Base-by-base conservation (phyloP, 2,329 filamentous ascomycete species). In the Diaporthe caulivora region DNA sequence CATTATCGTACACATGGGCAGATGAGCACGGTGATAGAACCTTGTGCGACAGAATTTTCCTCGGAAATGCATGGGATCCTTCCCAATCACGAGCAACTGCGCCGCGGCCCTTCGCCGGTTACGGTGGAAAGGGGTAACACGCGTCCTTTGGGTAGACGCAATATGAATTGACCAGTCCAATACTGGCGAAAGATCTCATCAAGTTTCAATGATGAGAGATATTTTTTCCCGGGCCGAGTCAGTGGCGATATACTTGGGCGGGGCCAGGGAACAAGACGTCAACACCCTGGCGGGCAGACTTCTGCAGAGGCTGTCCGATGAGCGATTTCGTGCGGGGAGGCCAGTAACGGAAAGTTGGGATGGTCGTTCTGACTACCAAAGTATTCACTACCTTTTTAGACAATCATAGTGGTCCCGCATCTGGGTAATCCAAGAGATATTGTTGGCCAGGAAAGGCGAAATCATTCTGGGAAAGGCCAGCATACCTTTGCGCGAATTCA, bases 131-230 rank as follows among this genome's bases (percentile, higher is more conserved):
- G 60, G 60, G 2, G 42, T 42, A 1, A 18, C 18, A 13, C 44
- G 60, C 11, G 26, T 21, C 17, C 6, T 64, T 1, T 64, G 60
- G 60, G 17, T 64, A 17, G 60, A 64, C 10, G 42, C 60, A n/a
- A 49, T 64, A 11, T 64, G 60, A 5, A 64, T 64, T 34, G 60
- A 64, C 10, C 60, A 64, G 29, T 6, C 26, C 26, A 64, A 64
- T 49, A 11, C 18, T 49, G 42, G 60, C 9, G 60, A 64, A 31
- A 49, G 60, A 11, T 64, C 60, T 8, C 60, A 64, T 13, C 60
- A 64, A 17, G 60, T 64, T 2, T 64, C 60, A 15, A 47, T 64
- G 42, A 64, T 64, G 60, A 34, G 60, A n/a, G 60, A 64, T 8
- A 64, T 64, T 5, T 64, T 49, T 24, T 64, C 60, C 1, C 42